These are phyloP conservation scores for Speleostelium caveatum DNA, from an alignment of 78 protist genomes.

Conservation along the genomic window DNA sequence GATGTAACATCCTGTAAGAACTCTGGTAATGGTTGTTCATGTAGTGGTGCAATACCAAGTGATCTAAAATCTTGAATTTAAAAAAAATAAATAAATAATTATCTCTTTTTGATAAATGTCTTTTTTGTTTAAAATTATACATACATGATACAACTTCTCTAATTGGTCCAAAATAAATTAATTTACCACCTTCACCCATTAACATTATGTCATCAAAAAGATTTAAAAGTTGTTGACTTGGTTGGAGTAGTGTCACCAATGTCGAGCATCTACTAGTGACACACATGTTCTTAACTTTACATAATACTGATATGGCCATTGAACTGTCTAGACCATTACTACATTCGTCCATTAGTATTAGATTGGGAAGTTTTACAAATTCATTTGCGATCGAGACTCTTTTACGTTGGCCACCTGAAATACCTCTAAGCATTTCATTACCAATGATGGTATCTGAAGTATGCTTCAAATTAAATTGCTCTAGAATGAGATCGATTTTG, in stretches of 20 bases:
- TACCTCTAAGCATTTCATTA: constrained; percentile 14
- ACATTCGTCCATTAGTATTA: constrained; percentile 82
- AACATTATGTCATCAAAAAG: constrained; percentile 71
- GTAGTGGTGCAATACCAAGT: constrained; percentile 25
- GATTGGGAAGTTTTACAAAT: constrained; percentile 79
- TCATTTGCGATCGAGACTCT: constrained; percentile 80
- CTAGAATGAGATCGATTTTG: constrained; percentile 18
- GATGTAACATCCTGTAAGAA: constrained; percentile 60
- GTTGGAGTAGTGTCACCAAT: constrained; percentile 66
- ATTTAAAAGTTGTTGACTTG: constrained; percentile 61
- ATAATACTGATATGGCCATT: not conserved
- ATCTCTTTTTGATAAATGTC: too few species aligned
- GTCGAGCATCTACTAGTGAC: constrained; percentile 25
- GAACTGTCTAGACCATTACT: constrained; percentile 64
- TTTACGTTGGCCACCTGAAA: constrained; percentile 57
- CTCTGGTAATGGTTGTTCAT: constrained; percentile 69
- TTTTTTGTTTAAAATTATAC: constrained; percentile 42
- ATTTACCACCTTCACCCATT: constrained; percentile 53
- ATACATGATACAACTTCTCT: not conserved
- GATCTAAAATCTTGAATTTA: constrained; percentile 47
- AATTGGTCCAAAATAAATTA: constrained; percentile 66
- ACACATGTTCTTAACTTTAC: constrained; percentile 25
- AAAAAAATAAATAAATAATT: too few species aligned
- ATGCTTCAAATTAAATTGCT: constrained; percentile 2
- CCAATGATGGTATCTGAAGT: constrained; percentile 42